Base-by-base conservation (phyloP, 148 eudicot species). In the Dianthus caryophyllus region DNA sequence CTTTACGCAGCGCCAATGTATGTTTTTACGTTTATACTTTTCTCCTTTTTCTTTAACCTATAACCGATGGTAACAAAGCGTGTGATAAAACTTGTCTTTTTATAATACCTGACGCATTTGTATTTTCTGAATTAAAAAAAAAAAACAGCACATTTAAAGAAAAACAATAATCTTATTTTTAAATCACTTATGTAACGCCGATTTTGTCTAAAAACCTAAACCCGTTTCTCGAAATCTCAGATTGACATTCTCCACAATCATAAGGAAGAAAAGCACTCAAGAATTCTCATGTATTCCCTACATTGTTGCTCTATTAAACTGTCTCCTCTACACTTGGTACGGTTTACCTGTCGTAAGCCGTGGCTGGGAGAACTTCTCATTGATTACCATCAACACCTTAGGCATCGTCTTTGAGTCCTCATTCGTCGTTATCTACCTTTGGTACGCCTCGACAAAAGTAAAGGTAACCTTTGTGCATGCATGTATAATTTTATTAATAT, bases 1-100 rank as follows among this genome's bases (percentile, higher is more conserved):
- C 93, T 87, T 49, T 90, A 82, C 57, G 78, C 83, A 50, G 90
- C 93, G 36, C 96, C 96, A 49, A 80, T 85, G 93, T 90, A 84
- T 70, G 16, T 2, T 70, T 73, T 24, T 15, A 46, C 46, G 5
- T n/a, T n/a, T n/a, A 3, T 33, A 33, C 38, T 33, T 33, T 33
- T 33, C n/a, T n/a, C n/a, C n/a, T n/a, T n/a, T n/a, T n/a, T n/a
- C n/a, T n/a, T n/a, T n/a, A n/a, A n/a, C n/a, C n/a, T n/a, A n/a
- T n/a, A n/a, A n/a, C n/a, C n/a, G n/a, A n/a, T n/a, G n/a, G n/a
- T n/a, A n/a, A n/a, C n/a, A n/a, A n/a, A n/a, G n/a, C n/a, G n/a
- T n/a, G n/a, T n/a, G n/a, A n/a, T n/a, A n/a, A n/a, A n/a, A n/a
- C n/a, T n/a, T n/a, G n/a, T n/a, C n/a, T n/a, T n/a, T n/a, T n/a